Conservation (phyloP, 2,329 filamentous ascomycete species). For the Aureobasidium lini region DNA sequence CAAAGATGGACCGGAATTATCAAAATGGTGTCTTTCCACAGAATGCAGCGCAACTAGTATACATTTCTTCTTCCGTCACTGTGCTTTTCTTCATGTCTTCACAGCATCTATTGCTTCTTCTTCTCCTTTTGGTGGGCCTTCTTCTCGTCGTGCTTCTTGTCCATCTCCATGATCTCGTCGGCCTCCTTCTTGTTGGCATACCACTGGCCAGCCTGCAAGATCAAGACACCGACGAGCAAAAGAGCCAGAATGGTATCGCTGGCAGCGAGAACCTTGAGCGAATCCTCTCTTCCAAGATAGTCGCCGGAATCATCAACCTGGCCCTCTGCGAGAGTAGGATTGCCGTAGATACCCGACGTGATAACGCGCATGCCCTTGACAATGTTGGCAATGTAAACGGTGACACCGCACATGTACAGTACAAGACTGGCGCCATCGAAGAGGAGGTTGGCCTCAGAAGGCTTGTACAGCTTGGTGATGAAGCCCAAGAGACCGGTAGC, state of each 20-base stretch:
- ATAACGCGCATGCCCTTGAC: slow-evolving; percentile 88
- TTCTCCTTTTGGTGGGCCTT: slow-evolving; percentile 32
- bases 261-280: slow-evolving; percentile 79
- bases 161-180: slow-evolving; percentile 65
- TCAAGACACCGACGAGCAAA: slow-evolving; percentile 82
- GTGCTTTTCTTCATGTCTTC: not conserved
- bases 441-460: slow-evolving; percentile 87
- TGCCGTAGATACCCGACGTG: slow-evolving; percentile 60
- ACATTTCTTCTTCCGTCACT: not conserved
- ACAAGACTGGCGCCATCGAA: slow-evolving; percentile 73
- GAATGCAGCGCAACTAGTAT: not conserved
- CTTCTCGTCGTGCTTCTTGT: slow-evolving; percentile 46
- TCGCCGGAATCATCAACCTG: slow-evolving; percentile 44
- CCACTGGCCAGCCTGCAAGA: slow-evolving; percentile 95
- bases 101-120: slow-evolving; percentile 20
- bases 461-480: slow-evolving; percentile 89
- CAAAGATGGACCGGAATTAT: not conserved
- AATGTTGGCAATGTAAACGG: slow-evolving; percentile 93
- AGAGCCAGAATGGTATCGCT: slow-evolving; percentile 95
- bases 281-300: slow-evolving; percentile 77
- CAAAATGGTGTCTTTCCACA: not conserved
- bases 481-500: slow-evolving; percentile 81
- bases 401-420: slow-evolving; percentile 75
- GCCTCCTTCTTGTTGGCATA: slow-evolving; percentile 92
- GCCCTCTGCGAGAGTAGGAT: slow-evolving; percentile 31